Evolutionary conservation across 108 stramenopile genomes (phyloP).

Genomic region (Asterionellopsis glacialis): DNA sequence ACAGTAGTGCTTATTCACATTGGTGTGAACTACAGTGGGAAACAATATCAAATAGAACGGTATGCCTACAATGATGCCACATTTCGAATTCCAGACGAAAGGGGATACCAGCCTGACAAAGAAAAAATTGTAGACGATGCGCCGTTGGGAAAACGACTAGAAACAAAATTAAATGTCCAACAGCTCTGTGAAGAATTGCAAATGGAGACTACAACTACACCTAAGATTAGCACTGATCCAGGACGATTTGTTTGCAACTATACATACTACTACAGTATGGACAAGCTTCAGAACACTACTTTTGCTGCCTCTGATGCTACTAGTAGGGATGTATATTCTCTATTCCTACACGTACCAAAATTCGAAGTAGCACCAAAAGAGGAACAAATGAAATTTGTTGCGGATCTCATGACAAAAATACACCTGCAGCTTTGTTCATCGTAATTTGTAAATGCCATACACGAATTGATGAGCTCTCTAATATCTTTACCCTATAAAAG

Average conservation of each 20-base stretch:
- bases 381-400: constrained; percentile 44
- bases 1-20: constrained; percentile 59
- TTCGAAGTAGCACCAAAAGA: constrained; percentile 37
- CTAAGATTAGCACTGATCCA: constrained; percentile 56
- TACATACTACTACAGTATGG: constrained; percentile 66
- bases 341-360: constrained; percentile 79
- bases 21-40: constrained; percentile 63
- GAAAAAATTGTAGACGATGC: constrained; percentile 28
- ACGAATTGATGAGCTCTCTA: too few species aligned
- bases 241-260: constrained; percentile 88
- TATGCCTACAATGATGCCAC: constrained; percentile 92
- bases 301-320: neutral
- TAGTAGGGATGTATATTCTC: constrained; percentile 1
- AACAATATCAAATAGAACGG: constrained; percentile 70
- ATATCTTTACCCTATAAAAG: too few species aligned
- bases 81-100: constrained; percentile 88
- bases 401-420: constrained; percentile 25
- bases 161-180: constrained; percentile 36
- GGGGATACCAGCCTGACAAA: constrained; percentile 59
- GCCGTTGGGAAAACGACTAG: constrained; percentile 10
- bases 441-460: neutral
- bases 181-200: constrained; percentile 22
- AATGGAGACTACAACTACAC: constrained; percentile 2
- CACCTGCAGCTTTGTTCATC: neutral
- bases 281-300: constrained; percentile 28